phyloP scores from a whole-genome alignment of 2,329 filamentous ascomycete species.

The Ceratocystis albifundus region DNA sequence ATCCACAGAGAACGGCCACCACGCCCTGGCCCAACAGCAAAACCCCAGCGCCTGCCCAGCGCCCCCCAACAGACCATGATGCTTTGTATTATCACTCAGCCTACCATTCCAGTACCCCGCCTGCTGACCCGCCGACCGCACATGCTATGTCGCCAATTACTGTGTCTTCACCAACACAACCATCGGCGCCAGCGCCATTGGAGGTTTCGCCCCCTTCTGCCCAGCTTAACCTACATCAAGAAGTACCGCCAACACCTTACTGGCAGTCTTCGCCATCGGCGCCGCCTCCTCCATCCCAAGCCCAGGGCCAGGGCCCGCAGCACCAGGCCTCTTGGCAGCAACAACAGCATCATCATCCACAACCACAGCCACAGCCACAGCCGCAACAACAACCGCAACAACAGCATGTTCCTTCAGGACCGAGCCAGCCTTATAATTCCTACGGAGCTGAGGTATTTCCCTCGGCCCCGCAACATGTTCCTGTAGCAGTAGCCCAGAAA shows the following conservation, averaged over 20 bases:
- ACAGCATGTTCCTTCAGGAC: conserved; percentile 25
- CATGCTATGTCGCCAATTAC: conserved; percentile 22
- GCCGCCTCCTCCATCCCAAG: neutral
- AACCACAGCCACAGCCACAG: conserved; percentile 27
- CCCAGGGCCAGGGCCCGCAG: conserved; percentile 26
- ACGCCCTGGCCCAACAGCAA: conserved; percentile 2
- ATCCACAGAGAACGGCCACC: conserved; percentile 27
- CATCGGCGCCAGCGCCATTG: conserved; percentile 16
- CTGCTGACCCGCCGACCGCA: conserved; percentile 24
- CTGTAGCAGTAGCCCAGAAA: conserved; percentile 33
- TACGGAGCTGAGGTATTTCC: conserved; percentile 55
- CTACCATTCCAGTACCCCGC: conserved; percentile 26
- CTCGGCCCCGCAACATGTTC: conserved; percentile 51
- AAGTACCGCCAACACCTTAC: conserved; percentile 20
- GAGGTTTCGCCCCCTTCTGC: conserved; percentile 16
- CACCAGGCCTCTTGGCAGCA: conserved; percentile 27
- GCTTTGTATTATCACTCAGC: conserved; percentile 44
- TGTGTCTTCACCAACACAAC: conserved; percentile 13
- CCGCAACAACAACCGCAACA: conserved; percentile 27
- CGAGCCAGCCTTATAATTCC: conserved; percentile 27
- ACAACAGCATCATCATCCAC: conserved; percentile 23
- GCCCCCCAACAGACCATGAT: conserved; percentile 38
- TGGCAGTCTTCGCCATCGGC: conserved; percentile 14
- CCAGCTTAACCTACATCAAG: conserved; percentile 23
- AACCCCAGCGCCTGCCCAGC: conserved; percentile 23